Evolutionary conservation across 805 yeast genomes (phyloP), one percentile per base, ranked within the genome.

Genomic region (Zygosaccharomyces bailii): DNA sequence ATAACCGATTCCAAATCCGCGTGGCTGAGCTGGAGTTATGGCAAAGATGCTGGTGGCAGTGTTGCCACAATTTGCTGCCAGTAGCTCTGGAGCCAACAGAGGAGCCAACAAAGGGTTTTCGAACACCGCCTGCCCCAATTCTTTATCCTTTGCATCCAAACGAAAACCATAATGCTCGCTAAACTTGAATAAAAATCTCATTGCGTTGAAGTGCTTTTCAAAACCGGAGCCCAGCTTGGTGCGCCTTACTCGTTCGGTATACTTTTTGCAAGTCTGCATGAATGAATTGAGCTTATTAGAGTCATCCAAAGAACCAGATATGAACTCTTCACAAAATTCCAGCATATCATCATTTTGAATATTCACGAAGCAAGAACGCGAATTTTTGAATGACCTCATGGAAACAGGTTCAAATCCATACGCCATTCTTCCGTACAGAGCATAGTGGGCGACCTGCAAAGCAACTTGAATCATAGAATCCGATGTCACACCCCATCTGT

Each of bases 1-100:
- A 60, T 89, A 89, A 1, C 96, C 96, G 18, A 89, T 73, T n/a
- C 96, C 96, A 65, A 84, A 88, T 0, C 97, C 97, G 56, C 85
- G 88, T 35, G 88, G 81, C 14, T 80, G 74, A 1, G 90, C 93
- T 2, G 97, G 96, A 0, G 96, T 91, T 46, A 89, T 80, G 2
- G 96, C 96, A 69, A 89, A 89, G 25, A 86, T 70, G 42, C 82
- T 81, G 57, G 89, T 75, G 1, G 96, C 87, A 8, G 95, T 89
- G 61, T 88, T 89, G 16, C 97, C 97, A 69, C 97, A 89, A 65
- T 89, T 89, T 24, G 89, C 79, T 2, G 87, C 72, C 34, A 71
- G 55, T 43, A 72, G 54, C 43, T 71, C 75, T 2, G 75, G 74
- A 6, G 64, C 64, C 33, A 67, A 69, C 29, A 70, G 54, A 21